Evolutionary conservation across 2,329 filamentous ascomycete species (phyloP), one percentile per base, ranked within the genome.

Genomic region (Fusarium tuaranense): DNA sequence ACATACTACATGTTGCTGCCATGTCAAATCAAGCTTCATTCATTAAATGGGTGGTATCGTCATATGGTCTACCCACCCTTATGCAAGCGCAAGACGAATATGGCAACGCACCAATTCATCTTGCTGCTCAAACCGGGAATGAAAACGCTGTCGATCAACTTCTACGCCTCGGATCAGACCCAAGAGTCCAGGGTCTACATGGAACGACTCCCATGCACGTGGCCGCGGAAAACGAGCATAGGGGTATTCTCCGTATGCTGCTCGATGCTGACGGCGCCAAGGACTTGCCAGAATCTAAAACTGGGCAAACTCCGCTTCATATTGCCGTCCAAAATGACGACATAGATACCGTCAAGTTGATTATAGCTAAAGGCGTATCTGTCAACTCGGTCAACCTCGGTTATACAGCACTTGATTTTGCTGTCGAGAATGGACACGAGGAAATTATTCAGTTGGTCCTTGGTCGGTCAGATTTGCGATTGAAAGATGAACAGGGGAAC

Each of bases 181-280:
- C 38, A 41, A n/a, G 18, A n/a, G 8, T 1, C 18, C 2, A 1
- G 18, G 9, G 4, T n/a, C 0, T 0, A n/a, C 0, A 1, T n/a
- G 38, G 38, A n/a, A 2, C 0, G 4, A 2, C 18, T 10, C 38
- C 38, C 18, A n/a, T 41, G 38, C 38, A 41, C 38, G 5, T 41
- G 38, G 38, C 38, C 18, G 38, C 38, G 9, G 8, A 10, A 41
- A 10, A n/a, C 9, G 18, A 9, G 38, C 8, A 41, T 41, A 41
- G 8, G 18, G 4, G 3, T 10, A 41, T 9, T 41, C 4, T 41
- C 5, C 18, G 18, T n/a, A 41, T 10, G 5, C 38, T 41, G 0
- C 6, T 41, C 1, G 4, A 41, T 5, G 8, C 18, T 41, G 8
- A n/a, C 38, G 38, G 4, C 18, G 8, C 4, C 10, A 5, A 9